Percentiles rank a stretch among this genome's conserved stretches.
phyloP scores from a whole-genome alignment of 345 rosid species.

The Eutrema japonicum region DNA sequence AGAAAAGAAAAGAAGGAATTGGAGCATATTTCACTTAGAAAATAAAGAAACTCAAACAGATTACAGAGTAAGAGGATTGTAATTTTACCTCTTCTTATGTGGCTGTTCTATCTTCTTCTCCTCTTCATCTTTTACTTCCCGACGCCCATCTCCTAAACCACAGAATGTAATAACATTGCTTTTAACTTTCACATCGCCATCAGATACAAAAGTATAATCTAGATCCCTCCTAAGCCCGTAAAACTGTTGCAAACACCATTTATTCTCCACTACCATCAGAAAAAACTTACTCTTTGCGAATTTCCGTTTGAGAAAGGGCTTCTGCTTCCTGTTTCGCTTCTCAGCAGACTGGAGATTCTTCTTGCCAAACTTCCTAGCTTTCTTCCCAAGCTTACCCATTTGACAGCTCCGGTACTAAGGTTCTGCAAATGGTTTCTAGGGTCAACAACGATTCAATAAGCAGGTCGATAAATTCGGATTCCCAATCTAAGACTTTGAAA shows the following conservation, averaged over 20 bases:
- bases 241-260: neutral
- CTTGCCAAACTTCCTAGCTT: conserved; percentile 94
- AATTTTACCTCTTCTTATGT: conserved; percentile 50
- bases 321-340: conserved; percentile 63
- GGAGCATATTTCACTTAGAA: neutral
- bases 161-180: conserved; percentile 6
- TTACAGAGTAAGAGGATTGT: neutral
- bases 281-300: conserved; percentile 59
- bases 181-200: neutral
- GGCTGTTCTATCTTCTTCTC: conserved; percentile 41
- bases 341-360: conserved; percentile 86
- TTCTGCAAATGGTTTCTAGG: neutral
- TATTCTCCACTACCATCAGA: neutral
- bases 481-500: neutral
- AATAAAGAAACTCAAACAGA: neutral
- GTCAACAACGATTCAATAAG: neutral
- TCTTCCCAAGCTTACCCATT: conserved; percentile 90
- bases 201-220: neutral
- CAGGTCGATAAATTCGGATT: neutral
- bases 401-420: neutral
- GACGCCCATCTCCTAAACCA: conserved; percentile 44
- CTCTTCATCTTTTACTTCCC: conserved; percentile 39
- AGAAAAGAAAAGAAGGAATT: neutral
- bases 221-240: neutral
- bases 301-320: conserved; percentile 68